Conservation (phyloP, 352 stramenopile species). For the Peronospora farinosa region DNA sequence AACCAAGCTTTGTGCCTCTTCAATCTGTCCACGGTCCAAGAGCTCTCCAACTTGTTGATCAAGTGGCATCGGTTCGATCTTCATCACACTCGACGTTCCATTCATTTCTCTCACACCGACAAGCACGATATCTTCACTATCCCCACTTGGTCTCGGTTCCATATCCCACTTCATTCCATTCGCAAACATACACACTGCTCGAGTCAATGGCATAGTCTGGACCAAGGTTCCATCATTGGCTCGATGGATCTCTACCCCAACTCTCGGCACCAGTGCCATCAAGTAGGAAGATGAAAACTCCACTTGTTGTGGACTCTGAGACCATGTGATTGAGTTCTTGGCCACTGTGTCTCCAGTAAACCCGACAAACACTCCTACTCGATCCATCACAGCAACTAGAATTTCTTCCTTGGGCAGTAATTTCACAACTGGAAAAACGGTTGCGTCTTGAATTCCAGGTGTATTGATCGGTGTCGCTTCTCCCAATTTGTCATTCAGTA, state of each 20-base stretch:
- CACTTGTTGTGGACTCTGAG: conserved; percentile 57
- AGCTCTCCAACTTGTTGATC: conserved; percentile 82
- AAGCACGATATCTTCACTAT: conserved; percentile 75
- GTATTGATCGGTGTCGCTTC: conserved; percentile 69
- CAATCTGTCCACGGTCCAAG: conserved; percentile 76
- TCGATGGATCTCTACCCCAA: conserved; percentile 81
- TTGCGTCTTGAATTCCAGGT: conserved; percentile 55
- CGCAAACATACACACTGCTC: conserved; percentile 69
- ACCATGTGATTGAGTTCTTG: conserved; percentile 82
- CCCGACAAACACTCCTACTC: conserved; percentile 73
- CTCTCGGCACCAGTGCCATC: conserved; percentile 62
- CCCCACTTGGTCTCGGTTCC: conserved; percentile 63
- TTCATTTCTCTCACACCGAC: conserved; percentile 58
- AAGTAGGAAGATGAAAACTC: conserved; percentile 80
- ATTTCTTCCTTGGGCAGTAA: conserved; percentile 82
- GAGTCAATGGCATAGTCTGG: conserved; percentile 60
- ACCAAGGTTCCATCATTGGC: conserved; percentile 64
- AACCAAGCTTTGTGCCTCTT: conserved; percentile 79
- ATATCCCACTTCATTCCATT: conserved; percentile 91
- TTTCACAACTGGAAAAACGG: conserved; percentile 68
- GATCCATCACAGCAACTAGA: conserved; percentile 73
- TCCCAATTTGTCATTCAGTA: conserved; percentile 81
- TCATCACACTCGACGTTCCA: conserved; percentile 70
- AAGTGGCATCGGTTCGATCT: conserved; percentile 81
- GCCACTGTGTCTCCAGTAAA: conserved; percentile 74